Base-by-base conservation (phyloP, 176 grass and related monocot species). In the Oryza rufipogon region DNA sequence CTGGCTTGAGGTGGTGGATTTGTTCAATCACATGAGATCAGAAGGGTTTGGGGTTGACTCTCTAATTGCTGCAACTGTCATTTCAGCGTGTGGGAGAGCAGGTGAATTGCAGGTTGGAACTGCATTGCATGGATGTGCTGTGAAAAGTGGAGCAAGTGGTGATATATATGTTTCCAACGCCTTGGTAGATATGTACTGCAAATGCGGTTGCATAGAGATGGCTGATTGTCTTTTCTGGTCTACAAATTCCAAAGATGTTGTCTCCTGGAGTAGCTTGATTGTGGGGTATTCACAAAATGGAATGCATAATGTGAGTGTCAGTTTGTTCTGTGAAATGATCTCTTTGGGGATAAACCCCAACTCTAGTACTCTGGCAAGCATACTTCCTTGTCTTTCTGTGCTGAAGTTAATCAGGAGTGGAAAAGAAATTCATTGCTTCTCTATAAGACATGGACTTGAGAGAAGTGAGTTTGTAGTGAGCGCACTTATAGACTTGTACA, bases 251-350 rank as follows among this genome's bases (percentile, higher is more conserved):
- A 93, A 91, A 70, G 91, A 93, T 68, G 74, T 91, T 14, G 41
- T 93, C 66, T 93, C 88, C 16, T 93, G 91, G 91, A 91, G 86
- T 69, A 91, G 86, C 71, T 74, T 93, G 77, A 86, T 93, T 33
- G 85, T 80, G 0, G 91, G 91, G 30, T 75, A 88, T 83, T 88
- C 86, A 1, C 86, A 88, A 38, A 93, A 93, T 6, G 33, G 83
- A 73, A 82, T 76, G 28, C 64, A 64, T 73, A 14, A 44, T 38
- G 38, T 17, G 7, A 80, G 86, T 65, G 41, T 88, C 36, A 67
- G 4, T 34, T 68, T 88, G 83, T 86, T 93, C 23, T 1, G 46
- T 77, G 82, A 91, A 82, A 93, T 91, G 91, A 60, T 88, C 38
- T 76, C 78, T 71, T 71, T 56, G 44, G 80, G 91, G 36, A 19